A percentile compares a stretch with the other conserved stretches of the same genome.
Conservation (phyloP, 106 monocot genomes). For the Amphibolis antarctica region DNA sequence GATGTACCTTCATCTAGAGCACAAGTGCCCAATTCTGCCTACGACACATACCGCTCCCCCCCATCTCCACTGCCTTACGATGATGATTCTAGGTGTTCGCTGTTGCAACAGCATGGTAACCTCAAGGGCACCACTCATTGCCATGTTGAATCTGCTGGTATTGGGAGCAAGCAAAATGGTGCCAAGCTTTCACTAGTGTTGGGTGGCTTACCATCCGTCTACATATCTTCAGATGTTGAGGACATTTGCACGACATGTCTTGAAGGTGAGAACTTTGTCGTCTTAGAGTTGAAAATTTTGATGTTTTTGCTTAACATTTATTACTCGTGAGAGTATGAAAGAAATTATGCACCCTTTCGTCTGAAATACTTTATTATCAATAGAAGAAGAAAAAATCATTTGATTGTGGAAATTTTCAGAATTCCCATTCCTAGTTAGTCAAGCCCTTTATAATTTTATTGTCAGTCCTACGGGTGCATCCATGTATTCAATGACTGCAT, state of each 20-base stretch:
- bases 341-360: too few species aligned
- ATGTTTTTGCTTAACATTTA: too few species aligned
- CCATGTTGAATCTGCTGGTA: constrained; percentile 44
- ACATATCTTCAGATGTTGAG: constrained; percentile 59
- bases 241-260: constrained; percentile 88
- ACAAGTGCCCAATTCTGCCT: constrained; percentile 14
- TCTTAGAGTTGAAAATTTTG: too few species aligned
- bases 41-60: constrained; percentile 46
- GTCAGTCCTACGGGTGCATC: too few species aligned
- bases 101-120: constrained; percentile 11
- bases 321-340: too few species aligned
- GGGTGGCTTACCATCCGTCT: constrained; percentile 18
- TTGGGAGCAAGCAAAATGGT: constrained; percentile 25
- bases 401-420: too few species aligned
- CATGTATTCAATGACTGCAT: too few species aligned
- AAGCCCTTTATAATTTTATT: too few species aligned
- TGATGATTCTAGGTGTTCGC: constrained; percentile 60
- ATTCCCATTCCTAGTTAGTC: too few species aligned
- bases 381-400: too few species aligned
- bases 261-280: constrained; percentile 39
- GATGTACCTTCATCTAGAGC: constrained; percentile 24
- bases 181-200: too few species aligned
- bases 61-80: constrained; percentile 72
- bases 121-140: constrained; percentile 38
- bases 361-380: too few species aligned